Evolutionary conservation across 495 filamentous ascomycete species (phyloP).

Genomic region (Aspergillus campestris): DNA sequence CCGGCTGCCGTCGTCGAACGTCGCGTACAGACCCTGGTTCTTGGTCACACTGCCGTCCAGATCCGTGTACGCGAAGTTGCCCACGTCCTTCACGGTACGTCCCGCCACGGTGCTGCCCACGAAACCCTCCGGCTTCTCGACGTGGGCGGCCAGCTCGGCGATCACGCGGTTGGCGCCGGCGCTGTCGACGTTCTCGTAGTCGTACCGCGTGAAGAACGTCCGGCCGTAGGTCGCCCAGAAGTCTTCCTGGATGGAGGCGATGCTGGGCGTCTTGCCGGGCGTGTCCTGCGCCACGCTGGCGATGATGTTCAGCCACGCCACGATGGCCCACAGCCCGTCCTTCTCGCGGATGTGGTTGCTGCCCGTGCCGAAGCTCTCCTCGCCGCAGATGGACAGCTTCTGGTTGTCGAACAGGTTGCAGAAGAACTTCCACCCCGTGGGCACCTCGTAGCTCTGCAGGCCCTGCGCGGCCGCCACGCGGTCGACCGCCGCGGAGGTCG

Average conservation of each 20-base stretch:
- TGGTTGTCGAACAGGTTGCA: conserved; percentile 94
- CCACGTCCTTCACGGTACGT: conserved; percentile 78
- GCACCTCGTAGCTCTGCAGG: conserved; percentile 88
- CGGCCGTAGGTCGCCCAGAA: conserved; percentile 97
- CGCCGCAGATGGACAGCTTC: conserved; percentile 97
- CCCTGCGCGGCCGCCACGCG: conserved; percentile 91
- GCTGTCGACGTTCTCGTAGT: conserved; percentile 90
- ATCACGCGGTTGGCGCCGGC: conserved; percentile 86
- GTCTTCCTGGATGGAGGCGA: conserved; percentile 88
- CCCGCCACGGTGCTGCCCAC: conserved; percentile 73
- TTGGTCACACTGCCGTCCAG: conserved; percentile 90
- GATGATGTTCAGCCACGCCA: conserved; percentile 98
- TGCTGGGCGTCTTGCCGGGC: conserved; percentile 67
- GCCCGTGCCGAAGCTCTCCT: conserved; percentile 97
- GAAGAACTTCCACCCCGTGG: conserved; percentile 99
- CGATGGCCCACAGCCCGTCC: conserved; percentile 93
- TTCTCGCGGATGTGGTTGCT: conserved; percentile 99
- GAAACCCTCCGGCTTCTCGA: conserved; percentile 65
- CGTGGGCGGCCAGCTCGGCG: conserved; percentile 57
- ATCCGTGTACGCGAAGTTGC: conserved; percentile 96
- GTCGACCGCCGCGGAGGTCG: conserved; percentile 90
- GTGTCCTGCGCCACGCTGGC: conserved; percentile 82
- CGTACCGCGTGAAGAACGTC: conserved; percentile 98
- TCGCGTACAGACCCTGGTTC: conserved; percentile 92
- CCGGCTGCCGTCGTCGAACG: conserved; percentile 89